These are phyloP conservation scores for Phytophthora sp. DNA, from an alignment of 352 stramenopile species.

Conservation along the genomic window DNA sequence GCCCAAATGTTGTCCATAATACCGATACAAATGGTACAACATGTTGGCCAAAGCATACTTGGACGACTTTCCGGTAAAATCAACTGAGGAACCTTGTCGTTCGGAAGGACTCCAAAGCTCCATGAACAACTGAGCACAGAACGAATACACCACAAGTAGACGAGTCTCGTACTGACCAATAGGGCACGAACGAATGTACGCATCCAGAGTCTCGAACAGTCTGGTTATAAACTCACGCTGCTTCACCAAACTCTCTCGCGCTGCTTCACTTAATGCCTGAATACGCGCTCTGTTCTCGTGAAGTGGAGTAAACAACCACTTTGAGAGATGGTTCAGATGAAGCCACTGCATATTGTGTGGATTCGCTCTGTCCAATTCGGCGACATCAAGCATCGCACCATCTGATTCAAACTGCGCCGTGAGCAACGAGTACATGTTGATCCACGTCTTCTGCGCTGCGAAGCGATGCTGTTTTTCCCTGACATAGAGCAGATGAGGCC, in stretches of 20 bases:
- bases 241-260: conserved; percentile 37
- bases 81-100: conserved; percentile 8
- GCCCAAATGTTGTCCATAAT: conserved; percentile 94
- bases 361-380: conserved; percentile 5
- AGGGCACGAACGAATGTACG: conserved; percentile 89
- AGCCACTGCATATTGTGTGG: conserved; percentile 63
- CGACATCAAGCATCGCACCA: conserved; percentile 15
- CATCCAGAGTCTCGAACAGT: conserved; percentile 91
- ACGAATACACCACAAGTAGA: conserved; percentile 90
- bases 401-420: conserved; percentile 81
- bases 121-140: conserved; percentile 86
- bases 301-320: conserved; percentile 67
- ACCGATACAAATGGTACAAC: conserved; percentile 93
- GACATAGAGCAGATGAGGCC: conserved; percentile 94
- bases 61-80: conserved; percentile 26
- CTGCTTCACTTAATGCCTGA: conserved; percentile 23
- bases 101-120: conserved; percentile 58
- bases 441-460: conserved; percentile 84
- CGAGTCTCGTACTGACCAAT: conserved; percentile 93
- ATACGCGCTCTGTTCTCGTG: conserved; percentile 20
- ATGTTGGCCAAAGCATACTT: conserved; percentile 85
- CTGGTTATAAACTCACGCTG: conserved; percentile 75
- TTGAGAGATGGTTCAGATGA: conserved; percentile 60
- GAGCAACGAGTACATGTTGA: conserved; percentile 88
- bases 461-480: conserved; percentile 84